Percentiles rank a stretch among this genome's conserved stretches.
Evolutionary conservation across 495 filamentous ascomycete species (phyloP).

Genomic region (Penicillium paradoxum): DNA sequence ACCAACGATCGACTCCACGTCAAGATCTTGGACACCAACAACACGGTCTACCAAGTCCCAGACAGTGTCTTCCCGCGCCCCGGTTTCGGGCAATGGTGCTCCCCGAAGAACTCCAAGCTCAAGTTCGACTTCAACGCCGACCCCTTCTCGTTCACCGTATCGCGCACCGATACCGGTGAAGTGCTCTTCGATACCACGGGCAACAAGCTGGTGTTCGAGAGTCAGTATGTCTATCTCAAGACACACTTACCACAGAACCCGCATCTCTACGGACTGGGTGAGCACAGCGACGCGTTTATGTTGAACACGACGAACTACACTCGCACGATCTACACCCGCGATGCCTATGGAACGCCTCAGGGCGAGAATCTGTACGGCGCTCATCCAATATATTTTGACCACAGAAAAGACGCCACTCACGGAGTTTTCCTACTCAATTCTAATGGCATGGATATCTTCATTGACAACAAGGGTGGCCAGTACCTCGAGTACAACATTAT

Average conservation of each 20-base stretch:
- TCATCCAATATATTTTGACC: conserved; percentile 52
- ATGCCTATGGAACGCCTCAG: conserved; percentile 29
- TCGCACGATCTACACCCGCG: conserved; percentile 61
- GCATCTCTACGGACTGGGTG: conserved; percentile 54
- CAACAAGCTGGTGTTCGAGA: conserved; percentile 48
- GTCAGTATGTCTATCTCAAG: conserved; percentile 53
- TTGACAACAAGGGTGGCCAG: conserved; percentile 42
- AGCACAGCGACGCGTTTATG: conserved; percentile 46
- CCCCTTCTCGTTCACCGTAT: conserved; percentile 13
- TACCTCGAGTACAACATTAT: conserved; percentile 66
- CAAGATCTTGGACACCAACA: conserved; percentile 52
- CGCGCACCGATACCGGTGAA: conserved; percentile 20
- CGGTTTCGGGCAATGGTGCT: conserved; percentile 8
- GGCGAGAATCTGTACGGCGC: conserved; percentile 48
- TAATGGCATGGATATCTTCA: conserved; percentile 64
- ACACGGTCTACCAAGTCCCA: conserved; percentile 56
- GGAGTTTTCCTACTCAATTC: conserved; percentile 54
- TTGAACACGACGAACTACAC: conserved; percentile 46
- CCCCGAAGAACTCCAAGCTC: conserved; percentile 13
- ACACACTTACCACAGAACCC: conserved; percentile 47
- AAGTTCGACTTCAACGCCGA: conserved; percentile 8
- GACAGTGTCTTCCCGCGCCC: conserved; percentile 51
- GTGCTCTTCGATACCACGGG: conserved; percentile 46
- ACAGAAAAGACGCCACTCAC: conserved; percentile 47
- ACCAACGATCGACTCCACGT: conserved; percentile 42